phyloP scores from a whole-genome alignment of 139 green algal genomes.

The Pycnococcus provasolii region DNA sequence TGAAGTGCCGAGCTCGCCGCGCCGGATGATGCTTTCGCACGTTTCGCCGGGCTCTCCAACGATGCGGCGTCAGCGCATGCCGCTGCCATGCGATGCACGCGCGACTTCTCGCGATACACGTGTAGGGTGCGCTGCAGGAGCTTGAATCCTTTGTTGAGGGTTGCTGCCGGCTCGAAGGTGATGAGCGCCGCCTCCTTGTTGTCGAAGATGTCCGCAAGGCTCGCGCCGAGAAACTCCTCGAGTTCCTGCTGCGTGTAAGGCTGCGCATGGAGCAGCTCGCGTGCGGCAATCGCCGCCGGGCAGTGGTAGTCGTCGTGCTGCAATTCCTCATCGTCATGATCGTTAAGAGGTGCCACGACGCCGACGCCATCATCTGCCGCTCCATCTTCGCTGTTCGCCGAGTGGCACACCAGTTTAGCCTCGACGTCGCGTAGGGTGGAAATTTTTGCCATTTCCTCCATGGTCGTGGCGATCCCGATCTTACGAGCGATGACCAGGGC shows the following conservation, averaged over 20 bases:
- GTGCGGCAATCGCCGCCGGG: background rate
- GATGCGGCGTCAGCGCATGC: slow-evolving; percentile 3
- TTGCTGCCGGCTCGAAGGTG: slow-evolving; percentile 4
- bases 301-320: too few relatives aligned
- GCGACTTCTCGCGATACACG: slow-evolving; percentile 15
- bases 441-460: too few relatives aligned
- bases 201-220: slow-evolving; percentile 3
- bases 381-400: too few relatives aligned
- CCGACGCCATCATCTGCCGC: too few relatives aligned
- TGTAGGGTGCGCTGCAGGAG: slow-evolving; percentile 15
- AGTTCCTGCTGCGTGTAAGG: background rate
- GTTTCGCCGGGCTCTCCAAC: background rate
- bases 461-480: background rate
- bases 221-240: slow-evolving; percentile 1
- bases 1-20: slow-evolving; percentile 1
- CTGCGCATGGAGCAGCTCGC: background rate
- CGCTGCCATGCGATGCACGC: slow-evolving; percentile 6
- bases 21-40: background rate
- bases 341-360: background rate
- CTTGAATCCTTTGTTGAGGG: slow-evolving; percentile 10
- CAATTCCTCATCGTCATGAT: background rate
- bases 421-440: too few relatives aligned
- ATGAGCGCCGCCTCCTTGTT: slow-evolving; percentile 5
- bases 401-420: too few relatives aligned
- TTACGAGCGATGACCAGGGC: slow-evolving; percentile 33